Conservation (phyloP, 176 grass and related monocot genomes). For the Dactylis glomerata region DNA sequence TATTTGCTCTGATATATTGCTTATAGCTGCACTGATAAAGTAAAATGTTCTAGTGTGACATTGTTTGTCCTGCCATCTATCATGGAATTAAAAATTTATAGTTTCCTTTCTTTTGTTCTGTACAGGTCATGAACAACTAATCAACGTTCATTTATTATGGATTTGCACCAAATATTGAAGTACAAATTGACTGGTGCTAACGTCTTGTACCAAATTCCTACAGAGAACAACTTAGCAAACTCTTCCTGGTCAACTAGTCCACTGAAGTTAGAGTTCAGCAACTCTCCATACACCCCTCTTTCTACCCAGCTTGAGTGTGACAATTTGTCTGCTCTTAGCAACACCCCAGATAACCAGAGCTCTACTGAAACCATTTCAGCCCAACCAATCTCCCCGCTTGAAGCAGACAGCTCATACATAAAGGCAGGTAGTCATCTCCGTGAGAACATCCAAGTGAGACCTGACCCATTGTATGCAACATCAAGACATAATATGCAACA, state of each 20-base stretch:
- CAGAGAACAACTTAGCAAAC: constrained; percentile 44
- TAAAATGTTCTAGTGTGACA: constrained; percentile 7
- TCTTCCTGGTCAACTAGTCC: constrained; percentile 41
- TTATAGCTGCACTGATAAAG: constrained; percentile 1
- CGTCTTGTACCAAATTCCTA: constrained; percentile 41
- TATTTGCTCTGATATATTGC: not conserved
- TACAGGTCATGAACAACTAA: constrained; percentile 59
- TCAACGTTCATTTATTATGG: constrained; percentile 69
- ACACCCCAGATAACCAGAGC: constrained; percentile 56
- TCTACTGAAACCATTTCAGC: constrained; percentile 69
- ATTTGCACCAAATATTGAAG: constrained; percentile 74
- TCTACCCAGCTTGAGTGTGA: constrained; percentile 62
- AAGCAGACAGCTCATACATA: constrained; percentile 61
- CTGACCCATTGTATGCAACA: constrained; percentile 50
- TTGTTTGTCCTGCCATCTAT: not conserved
- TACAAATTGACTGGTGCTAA: constrained; percentile 57
- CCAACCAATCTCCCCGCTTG: constrained; percentile 60
- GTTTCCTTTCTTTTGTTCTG: constrained; percentile 39
- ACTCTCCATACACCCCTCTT: constrained; percentile 69
- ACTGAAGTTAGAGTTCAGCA: constrained; percentile 55
- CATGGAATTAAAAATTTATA: constrained; percentile 24
- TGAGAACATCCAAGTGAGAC: constrained; percentile 38
- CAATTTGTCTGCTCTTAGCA: constrained; percentile 59
- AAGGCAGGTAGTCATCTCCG: constrained; percentile 30
- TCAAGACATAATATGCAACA: constrained; percentile 79